Conservation (phyloP, 2,329 filamentous ascomycete species). For the Cladophialophora exuberans region DNA sequence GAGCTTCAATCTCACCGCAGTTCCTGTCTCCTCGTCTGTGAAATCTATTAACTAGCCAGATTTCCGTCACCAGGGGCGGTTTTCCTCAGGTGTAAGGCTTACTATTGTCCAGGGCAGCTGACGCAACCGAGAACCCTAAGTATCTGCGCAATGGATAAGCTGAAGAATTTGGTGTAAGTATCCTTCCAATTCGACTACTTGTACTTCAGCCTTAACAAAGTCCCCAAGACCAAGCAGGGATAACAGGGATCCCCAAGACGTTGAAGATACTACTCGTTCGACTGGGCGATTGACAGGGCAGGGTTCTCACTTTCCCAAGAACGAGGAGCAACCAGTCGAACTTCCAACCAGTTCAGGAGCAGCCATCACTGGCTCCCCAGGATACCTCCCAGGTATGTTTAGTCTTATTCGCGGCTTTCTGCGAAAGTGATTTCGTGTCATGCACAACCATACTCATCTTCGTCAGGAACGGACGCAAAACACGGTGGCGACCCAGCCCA, state of each 20-base stretch:
- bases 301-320: slow-evolving; percentile 29
- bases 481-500: background rate
- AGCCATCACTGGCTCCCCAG: background rate
- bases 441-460: background rate
- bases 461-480: slow-evolving; percentile 1
- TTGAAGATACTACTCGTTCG: slow-evolving; percentile 1
- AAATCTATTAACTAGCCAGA: background rate
- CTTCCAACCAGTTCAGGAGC: background rate
- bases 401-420: background rate
- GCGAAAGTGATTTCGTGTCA: no score
- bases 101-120: background rate
- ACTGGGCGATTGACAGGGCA: slow-evolving; percentile 26
- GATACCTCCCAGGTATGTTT: slow-evolving; percentile 7
- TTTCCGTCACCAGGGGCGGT: background rate
- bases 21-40: slow-evolving; percentile 2
- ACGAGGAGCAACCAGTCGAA: slow-evolving; percentile 4
- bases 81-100: background rate
- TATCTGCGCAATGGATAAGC: slow-evolving; percentile 31
- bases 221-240: slow-evolving; percentile 12
- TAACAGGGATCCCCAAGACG: slow-evolving; percentile 7
- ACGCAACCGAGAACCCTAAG: background rate
- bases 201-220: background rate
- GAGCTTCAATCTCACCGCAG: slow-evolving; percentile 8
- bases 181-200: background rate
- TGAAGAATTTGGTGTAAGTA: slow-evolving; percentile 39